phyloP scores from a whole-genome alignment of 2,329 filamentous ascomycete genomes.

The Lizonia empirigonia region DNA sequence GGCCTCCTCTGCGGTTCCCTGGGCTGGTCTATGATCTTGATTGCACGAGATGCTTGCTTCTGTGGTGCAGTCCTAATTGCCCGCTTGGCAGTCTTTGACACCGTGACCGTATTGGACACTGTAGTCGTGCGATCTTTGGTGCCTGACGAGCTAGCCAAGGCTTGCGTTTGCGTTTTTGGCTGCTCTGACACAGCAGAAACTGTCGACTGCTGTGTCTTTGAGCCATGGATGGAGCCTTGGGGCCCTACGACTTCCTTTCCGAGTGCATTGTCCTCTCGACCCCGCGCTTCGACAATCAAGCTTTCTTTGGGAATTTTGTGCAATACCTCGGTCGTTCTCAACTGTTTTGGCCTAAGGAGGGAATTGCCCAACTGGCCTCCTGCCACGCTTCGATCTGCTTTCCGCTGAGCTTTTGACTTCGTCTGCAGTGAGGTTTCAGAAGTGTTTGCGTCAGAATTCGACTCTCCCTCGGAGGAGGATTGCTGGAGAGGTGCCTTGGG shows the following conservation, averaged over 20 bases:
- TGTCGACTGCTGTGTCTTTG: background rate
- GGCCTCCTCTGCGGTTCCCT: slow-evolving; percentile 13
- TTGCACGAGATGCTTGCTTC: slow-evolving; percentile 15
- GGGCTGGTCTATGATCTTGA: slow-evolving; percentile 36
- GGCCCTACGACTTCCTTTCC: background rate
- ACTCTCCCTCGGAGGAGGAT: slow-evolving; percentile 24
- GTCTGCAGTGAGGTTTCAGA: slow-evolving; percentile 12
- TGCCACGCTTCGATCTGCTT: background rate
- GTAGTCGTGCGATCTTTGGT: background rate
- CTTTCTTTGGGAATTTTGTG: background rate
- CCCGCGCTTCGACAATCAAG: background rate
- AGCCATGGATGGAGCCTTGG: background rate
- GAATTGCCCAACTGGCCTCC: background rate
- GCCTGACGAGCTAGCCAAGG: background rate
- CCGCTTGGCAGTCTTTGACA: background rate
- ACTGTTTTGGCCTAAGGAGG: background rate
- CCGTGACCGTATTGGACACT: background rate
- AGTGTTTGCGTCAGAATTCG: background rate
- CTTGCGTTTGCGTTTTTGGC: background rate
- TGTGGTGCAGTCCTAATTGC: slow-evolving; percentile 5
- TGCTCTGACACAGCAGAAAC: background rate
- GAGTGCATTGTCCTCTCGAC: background rate
- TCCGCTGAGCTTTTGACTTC: background rate
- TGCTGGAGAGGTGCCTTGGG: slow-evolving; percentile 24
- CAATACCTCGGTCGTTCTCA: background rate